Evolutionary conservation across 805 yeast species (phyloP).

Genomic region (Ogataea populi-albae): DNA sequence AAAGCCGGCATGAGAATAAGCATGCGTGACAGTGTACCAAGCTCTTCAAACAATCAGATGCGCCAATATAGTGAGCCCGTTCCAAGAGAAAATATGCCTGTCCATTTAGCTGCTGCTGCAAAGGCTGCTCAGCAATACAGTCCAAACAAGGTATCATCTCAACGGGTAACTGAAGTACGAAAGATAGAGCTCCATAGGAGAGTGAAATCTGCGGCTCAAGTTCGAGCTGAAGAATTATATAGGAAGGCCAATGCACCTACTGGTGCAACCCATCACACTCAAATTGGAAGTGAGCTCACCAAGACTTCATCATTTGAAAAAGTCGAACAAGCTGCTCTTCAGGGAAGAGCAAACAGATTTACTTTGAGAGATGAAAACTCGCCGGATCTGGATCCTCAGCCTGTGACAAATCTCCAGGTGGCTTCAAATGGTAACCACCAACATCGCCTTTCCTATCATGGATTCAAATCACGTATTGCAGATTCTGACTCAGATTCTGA

Average conservation of each 20-base stretch:
- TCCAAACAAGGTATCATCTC: conserved; percentile 9
- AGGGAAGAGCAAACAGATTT: conserved; percentile 31
- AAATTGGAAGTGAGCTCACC: conserved; percentile 19
- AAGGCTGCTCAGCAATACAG: conserved; percentile 27
- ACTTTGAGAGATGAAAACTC: conserved; percentile 24
- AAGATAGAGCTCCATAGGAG: conserved; percentile 7
- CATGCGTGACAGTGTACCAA: too few relatives aligned
- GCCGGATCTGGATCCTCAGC: conserved; percentile 6
- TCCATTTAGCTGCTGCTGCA: conserved; percentile 33
- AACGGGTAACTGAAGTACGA: conserved; percentile 6
- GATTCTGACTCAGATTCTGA: conserved; percentile 65
- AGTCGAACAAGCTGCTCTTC: conserved; percentile 20
- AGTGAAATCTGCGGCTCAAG: conserved; percentile 24
- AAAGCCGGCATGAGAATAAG: too few relatives aligned
- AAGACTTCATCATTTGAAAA: conserved; percentile 59
- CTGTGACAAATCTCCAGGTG: conserved; percentile 19
- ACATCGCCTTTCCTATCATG: conserved; percentile 7
- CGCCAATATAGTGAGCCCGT: too few relatives aligned
- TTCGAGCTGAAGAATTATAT: conserved; percentile 52
- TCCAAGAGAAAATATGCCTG: conserved; percentile 10
- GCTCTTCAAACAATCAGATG: too few relatives aligned
- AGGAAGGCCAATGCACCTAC: conserved; percentile 42
- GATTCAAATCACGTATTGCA: conserved; percentile 52
- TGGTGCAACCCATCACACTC: conserved; percentile 30
- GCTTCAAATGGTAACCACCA: conserved; percentile 5